Evolutionary conservation across 495 filamentous ascomycete genomes (phyloP), one percentile per base, ranked within the genome.

Genomic region (Annulohypoxylon stygium): DNA sequence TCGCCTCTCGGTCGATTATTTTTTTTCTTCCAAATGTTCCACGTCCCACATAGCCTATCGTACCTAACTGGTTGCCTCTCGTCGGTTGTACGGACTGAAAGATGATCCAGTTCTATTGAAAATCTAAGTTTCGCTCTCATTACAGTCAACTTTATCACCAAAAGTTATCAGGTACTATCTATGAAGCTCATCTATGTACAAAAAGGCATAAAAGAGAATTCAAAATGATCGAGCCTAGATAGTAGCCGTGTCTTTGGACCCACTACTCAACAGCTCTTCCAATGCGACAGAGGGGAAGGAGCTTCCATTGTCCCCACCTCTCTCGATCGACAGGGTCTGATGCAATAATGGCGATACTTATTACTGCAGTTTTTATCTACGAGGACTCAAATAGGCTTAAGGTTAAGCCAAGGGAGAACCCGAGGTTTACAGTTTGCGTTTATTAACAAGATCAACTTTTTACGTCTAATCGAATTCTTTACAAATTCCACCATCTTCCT

Each of bases 341-440:
- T 73, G 70, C 60, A 73, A 73, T 68, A 61, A 73, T 73, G 70
- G 65, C 65, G 65, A 73, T 65, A 67, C 53, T 34, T 37, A 71
- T 59, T 73, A 60, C 43, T 60, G 45, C 65, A 73, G 43, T 41
- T 65, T 65, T 71, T 70, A 57, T 54, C 50, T 69, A 43, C 18
- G 57, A 65, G 39, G 25, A 37, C 61, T 58, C 55, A 62, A 67
- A 67, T 72, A 72, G 69, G 64, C 50, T 67, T 58, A 72, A 67
- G 58, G 58, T 72, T 72, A 59, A 34, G 51, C 50, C 41, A 48
- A 37, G 64, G 64, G 25, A 64, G 39, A 36, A 25, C 65, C 57
- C 47, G n/a, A 18, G 59, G 58, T 67, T 67, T 63, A 53, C 50
- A 53, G 16, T 51, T 60, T 58, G 25, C 23, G 45, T 62, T 62